Base-by-base conservation (phyloP, 495 filamentous ascomycete genomes). In the Cercophora samala region DNA sequence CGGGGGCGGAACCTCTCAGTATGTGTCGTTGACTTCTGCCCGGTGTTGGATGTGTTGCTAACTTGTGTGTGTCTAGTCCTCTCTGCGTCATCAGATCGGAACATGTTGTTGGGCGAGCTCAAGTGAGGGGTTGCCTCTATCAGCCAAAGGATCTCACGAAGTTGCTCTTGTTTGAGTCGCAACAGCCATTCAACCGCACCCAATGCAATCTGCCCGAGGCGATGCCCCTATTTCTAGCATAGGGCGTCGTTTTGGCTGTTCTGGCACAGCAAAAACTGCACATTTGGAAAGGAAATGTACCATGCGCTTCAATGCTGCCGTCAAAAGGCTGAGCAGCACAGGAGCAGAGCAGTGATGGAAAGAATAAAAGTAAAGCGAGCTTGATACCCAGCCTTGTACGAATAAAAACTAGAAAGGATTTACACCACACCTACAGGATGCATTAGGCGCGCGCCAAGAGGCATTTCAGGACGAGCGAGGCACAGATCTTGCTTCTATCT, bases 1-100 rank as follows among this genome's bases (percentile, higher is more conserved):
- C 95, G 1, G 87, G 87, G 54, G 77, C 77, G 58, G 93, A 96
- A 68, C 92, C 93, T 55, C 89, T 98, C 60, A 88, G 94, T 97
- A 84, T 88, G 94, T 90, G 22, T 22, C 17, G 13, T 2, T 11
- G 4, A 9, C 32, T 9, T 66, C 24, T 55, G 24, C 24, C 13
- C 4, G 3, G 23, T 64, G 25, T 17, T 26, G 23, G 55, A 15
- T 37, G n/a, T 32, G 17, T 64, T 73, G 60, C 78, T 79, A 68
- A 85, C 70, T 21, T 59, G n/a, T 55, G 23, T 59, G n/a, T 55
- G 23, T 26, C 13, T 72, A 94, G 93, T 96, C 76, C 84, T 96
- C 52, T 93, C 93, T 59, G 91, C 86, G 46, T 95, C 92, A 18
- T 93, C 93, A 17, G 93, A 97, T 78, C 85, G 89, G 22, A 91